phyloP scores from a whole-genome alignment of 352 stramenopile species.

The Phytophthora hibernalis region DNA sequence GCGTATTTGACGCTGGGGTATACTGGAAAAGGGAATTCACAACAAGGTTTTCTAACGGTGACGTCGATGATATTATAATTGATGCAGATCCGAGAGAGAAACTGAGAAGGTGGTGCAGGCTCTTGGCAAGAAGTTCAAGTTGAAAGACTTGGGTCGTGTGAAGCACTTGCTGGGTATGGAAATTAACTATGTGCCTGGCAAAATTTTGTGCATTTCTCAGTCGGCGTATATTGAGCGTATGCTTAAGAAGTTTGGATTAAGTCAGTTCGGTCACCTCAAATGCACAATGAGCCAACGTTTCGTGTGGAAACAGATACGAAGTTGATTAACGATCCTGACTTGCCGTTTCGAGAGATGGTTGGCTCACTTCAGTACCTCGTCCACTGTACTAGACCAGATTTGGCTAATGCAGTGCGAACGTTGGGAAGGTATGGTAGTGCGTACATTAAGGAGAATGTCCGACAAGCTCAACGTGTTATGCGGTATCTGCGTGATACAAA shows the following conservation, averaged over 20 bases:
- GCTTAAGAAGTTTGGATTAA: slow-evolving; percentile 3
- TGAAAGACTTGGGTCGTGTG: no score
- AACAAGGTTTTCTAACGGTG: not conserved
- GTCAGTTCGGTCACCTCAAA: slow-evolving; percentile 3
- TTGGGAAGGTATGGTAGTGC: no score
- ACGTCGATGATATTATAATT: not conserved
- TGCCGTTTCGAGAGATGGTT: no score
- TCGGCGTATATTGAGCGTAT: slow-evolving; percentile 1
- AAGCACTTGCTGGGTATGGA: not conserved
- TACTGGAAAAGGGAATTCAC: not conserved
- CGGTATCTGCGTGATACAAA: slow-evolving; percentile 8
- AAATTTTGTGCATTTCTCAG: slow-evolving; percentile 11
- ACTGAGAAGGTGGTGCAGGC: not conserved
- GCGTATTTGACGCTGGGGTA: not conserved
- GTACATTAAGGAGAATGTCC: not conserved
- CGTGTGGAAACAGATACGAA: not conserved
- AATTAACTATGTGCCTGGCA: slow-evolving; percentile 2
- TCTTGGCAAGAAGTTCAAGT: no score
- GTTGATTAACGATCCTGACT: no score
- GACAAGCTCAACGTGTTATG: slow-evolving; percentile 8
- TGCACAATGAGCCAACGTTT: slow-evolving; percentile 10
- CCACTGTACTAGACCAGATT: no score
- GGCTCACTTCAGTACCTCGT: no score
- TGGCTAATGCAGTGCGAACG: no score
- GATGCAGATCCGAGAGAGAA: not conserved